These are phyloP conservation scores for Lumnitzera racemosa DNA, from an alignment of 345 rosid genomes.

Conservation along the genomic window DNA sequence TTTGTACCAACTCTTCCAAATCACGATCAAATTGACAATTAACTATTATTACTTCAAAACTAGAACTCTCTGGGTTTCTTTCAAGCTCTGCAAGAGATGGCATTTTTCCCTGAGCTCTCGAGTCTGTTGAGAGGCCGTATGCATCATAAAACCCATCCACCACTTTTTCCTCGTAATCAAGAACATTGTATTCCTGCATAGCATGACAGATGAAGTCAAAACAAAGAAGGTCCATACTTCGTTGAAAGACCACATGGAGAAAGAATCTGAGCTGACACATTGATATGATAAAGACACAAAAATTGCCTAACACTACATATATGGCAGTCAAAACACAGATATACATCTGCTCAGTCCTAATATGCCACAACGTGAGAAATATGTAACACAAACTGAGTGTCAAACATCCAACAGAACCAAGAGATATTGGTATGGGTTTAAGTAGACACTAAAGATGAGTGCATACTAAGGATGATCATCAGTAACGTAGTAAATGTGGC, in stretches of 20 bases:
- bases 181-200: constrained; percentile 79
- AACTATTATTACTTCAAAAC: constrained; percentile 79
- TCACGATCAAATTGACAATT: constrained; percentile 64
- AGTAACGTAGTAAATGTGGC: too few relatives aligned
- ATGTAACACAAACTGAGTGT: background rate
- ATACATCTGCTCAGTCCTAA: background rate
- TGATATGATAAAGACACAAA: background rate
- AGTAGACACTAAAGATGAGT: background rate
- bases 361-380: background rate
- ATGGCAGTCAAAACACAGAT: background rate
- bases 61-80: constrained; percentile 52
- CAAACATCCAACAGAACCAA: background rate
- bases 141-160: constrained; percentile 96
- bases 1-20: constrained; percentile 73
- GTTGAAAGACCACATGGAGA: background rate
- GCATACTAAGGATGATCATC: too few relatives aligned
- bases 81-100: constrained; percentile 87
- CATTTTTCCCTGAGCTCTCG: constrained; percentile 57
- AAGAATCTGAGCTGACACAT: too few relatives aligned
- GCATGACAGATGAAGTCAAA: constrained; percentile 7
- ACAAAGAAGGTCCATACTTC: constrained; percentile 10
- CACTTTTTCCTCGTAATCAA: constrained; percentile 91
- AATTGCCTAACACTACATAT: background rate
- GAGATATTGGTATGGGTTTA: background rate
- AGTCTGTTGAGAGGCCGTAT: constrained; percentile 53